Evolutionary conservation across 164 flowering plant genomes (phyloP), one percentile per base, ranked within the genome.

Genomic region (Nelumbo lutea): DNA sequence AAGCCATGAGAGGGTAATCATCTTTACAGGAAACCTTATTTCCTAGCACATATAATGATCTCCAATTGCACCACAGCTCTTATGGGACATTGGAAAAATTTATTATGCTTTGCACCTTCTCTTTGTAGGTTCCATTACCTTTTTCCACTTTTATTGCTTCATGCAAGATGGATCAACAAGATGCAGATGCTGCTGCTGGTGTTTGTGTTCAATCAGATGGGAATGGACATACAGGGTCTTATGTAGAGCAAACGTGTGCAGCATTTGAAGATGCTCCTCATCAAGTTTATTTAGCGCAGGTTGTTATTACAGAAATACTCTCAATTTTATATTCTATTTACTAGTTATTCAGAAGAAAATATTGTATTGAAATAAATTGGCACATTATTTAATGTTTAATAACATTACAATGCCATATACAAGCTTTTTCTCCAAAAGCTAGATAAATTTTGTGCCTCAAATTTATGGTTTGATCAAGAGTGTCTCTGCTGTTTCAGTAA

Each of bases 241-340:
- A 61, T 44, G 42, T 60, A 50, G 80, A 80, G 46, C 64, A 72
- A 42, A 47, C 50, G 48, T 44, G 66, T 69, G 55, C 59, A 58
- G 70, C 55, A 39, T 73, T 73, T 48, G 85, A 38, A 59, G 81
- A 76, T 74, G 68, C 74, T 74, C 81, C 83, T 58, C 68, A 74
- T 68, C 91, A 88, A 77, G 72, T 87, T 67, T 92, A 89, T 72
- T 80, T 92, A 72, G 98, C 97, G 10, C 98, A 93, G 95, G 98
- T 95, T 70, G 59, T 65, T 9, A 27, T 14, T 2, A 9, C 59
- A 41, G 14, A 62, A 39, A 45, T 27, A 27, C 27, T 27, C 27
- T 27, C 27, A 27, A 27, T 0, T 27, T 27, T 27, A 27, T 27
- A 27, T 27, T 27, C 27, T 27, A 27, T 27, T 27, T 27, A 27